Conservation (phyloP, 441 rosid genomes). For the Corymbia calophylla region DNA sequence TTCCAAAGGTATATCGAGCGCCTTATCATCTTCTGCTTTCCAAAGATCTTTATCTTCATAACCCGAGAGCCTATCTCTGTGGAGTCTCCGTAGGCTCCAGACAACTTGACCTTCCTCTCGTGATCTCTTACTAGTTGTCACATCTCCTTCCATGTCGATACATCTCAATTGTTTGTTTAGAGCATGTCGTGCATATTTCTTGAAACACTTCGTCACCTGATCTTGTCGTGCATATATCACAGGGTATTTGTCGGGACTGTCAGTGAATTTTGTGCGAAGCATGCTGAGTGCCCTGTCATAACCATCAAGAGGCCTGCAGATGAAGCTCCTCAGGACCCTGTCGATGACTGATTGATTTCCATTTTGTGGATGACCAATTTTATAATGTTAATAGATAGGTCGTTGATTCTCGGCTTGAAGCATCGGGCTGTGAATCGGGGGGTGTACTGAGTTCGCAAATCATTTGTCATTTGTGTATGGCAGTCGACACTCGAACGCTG, state of each 20-base stretch:
- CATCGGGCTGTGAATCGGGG: not conserved
- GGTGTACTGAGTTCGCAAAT: not conserved
- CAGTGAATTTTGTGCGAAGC: conserved; percentile 93
- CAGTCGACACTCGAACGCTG: not conserved
- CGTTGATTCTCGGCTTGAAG: not conserved
- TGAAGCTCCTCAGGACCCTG: conserved; percentile 88
- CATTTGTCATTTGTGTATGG: not conserved
- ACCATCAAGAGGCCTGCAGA: conserved; percentile 75
- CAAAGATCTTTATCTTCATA: not conserved
- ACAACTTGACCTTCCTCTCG: not conserved
- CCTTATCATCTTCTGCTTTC: not conserved
- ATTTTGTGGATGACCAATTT: not conserved
- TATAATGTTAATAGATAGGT: not conserved
- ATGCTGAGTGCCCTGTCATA: conserved; percentile 88
- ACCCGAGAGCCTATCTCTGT: not conserved
- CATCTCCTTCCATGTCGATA: not conserved
- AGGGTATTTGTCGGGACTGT: conserved; percentile 96
- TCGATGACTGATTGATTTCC: conserved; percentile 50
- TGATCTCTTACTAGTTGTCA: not conserved
- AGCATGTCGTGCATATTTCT: not conserved
- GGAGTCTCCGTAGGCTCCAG: not conserved
- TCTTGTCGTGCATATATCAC: conserved; percentile 2
- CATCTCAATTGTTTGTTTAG: not conserved
- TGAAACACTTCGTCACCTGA: not conserved
- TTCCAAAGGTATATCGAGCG: conserved; percentile 57